Evolutionary conservation across 2,329 filamentous ascomycete genomes (phyloP).

Genomic region (Penicillium oxalicum): DNA sequence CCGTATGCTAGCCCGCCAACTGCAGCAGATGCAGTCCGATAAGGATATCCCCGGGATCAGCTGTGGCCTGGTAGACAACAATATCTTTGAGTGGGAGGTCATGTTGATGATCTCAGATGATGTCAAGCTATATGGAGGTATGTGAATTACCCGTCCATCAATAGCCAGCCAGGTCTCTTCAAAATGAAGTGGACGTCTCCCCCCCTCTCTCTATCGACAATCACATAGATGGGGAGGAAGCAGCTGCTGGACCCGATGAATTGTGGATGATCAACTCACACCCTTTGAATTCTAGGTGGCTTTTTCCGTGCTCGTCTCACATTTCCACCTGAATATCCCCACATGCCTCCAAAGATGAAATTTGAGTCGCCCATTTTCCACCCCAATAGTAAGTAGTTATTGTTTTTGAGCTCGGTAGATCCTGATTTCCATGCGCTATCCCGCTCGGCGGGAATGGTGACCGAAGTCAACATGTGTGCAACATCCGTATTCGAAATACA

Average conservation of each 20-base stretch:
- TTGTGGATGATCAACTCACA: neutral
- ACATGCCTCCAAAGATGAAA: slow-evolving; percentile 78
- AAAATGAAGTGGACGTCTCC: too few species aligned
- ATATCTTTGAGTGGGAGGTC: slow-evolving; percentile 96
- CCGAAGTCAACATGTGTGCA: neutral
- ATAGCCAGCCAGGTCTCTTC: too few species aligned
- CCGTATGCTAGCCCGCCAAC: slow-evolving; percentile 71
- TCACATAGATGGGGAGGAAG: neutral
- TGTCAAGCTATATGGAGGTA: slow-evolving; percentile 88
- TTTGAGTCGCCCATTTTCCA: slow-evolving; percentile 87
- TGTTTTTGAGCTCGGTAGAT: neutral
- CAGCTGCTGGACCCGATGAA: too few species aligned
- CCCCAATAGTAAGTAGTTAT: slow-evolving; percentile 62
- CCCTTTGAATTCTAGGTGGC: slow-evolving; percentile 55
- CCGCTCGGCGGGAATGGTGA: neutral
- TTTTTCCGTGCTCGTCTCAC: slow-evolving; percentile 81
- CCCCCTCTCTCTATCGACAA: too few species aligned
- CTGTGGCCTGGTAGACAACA: slow-evolving; percentile 76
- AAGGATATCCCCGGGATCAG: slow-evolving; percentile 93
- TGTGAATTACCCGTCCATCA: neutral
- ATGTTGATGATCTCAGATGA: slow-evolving; percentile 98
- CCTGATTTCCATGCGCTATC: too few species aligned
- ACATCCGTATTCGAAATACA: too few species aligned
- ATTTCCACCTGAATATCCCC: slow-evolving; percentile 82
- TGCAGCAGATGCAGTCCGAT: slow-evolving; percentile 88